Evolutionary conservation across 306 rosid species (phyloP).

Genomic region (Castanea crenata): DNA sequence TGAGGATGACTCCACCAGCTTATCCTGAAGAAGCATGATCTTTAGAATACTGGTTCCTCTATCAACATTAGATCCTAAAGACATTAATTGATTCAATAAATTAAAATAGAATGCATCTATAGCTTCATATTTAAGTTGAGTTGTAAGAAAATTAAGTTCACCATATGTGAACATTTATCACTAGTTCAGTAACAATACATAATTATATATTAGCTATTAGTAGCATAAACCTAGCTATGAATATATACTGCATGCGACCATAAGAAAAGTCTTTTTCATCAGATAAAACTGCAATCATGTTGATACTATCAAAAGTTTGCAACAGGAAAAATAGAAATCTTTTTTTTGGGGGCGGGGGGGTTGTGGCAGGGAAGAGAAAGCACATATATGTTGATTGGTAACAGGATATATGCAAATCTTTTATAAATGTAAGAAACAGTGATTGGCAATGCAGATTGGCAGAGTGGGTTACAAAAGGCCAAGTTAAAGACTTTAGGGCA

Average conservation of each 20-base stretch:
- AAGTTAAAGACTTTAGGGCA: neutral
- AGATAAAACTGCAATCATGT: neutral
- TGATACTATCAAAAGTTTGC: neutral
- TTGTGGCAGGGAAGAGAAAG: neutral
- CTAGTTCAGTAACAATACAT: conserved; percentile 12
- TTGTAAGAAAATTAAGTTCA: conserved; percentile 4
- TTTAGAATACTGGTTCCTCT: conserved; percentile 78
- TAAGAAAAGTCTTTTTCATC: neutral
- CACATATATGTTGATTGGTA: neutral
- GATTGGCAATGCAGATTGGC: conserved; percentile 3
- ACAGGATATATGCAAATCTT: neutral
- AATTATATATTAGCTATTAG: neutral
- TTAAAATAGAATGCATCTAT: conserved; percentile 39
- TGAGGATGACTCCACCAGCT: conserved; percentile 63
- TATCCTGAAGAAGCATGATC: conserved; percentile 89
- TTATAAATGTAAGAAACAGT: neutral
- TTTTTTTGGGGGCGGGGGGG: too few species aligned
- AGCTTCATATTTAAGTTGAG: conserved; percentile 26
- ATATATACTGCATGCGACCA: neutral
- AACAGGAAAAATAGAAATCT: too few species aligned
- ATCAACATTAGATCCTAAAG: conserved; percentile 71
- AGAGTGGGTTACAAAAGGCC: neutral
- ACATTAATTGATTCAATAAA: conserved; percentile 46
- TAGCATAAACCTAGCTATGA: neutral
- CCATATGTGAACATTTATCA: conserved; percentile 15